Conservation (phyloP, 169 alveolate species). For the Plasmodium vivax region DNA sequence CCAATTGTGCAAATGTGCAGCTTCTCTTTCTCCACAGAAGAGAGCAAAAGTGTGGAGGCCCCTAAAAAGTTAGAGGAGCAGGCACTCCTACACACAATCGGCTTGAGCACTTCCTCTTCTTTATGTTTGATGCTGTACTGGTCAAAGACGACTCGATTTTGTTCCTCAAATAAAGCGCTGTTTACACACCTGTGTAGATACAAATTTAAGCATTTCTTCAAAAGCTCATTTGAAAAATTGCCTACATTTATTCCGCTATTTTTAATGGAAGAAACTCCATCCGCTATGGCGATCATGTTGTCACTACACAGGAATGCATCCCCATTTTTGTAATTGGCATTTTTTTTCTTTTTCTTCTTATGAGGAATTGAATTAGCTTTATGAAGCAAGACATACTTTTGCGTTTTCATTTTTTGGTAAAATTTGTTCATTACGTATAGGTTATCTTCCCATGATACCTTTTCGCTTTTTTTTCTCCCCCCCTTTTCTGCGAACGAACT, state of each 20-base stretch:
- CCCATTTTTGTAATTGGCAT: constrained; percentile 60
- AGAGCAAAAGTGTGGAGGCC: constrained; percentile 59
- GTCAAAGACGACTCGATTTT: constrained; percentile 34
- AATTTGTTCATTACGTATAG: constrained; percentile 17
- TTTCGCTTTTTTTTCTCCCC: constrained; percentile 6
- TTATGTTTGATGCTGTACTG: constrained; percentile 27
- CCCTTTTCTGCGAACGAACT: constrained; percentile 33
- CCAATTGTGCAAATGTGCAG: constrained; percentile 63
- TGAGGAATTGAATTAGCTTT: constrained; percentile 51
- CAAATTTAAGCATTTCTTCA: constrained; percentile 69
- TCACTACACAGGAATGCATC: constrained; percentile 70
- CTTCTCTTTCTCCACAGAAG: constrained; percentile 45
- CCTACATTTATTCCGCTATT: constrained; percentile 70
- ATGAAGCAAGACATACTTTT: constrained; percentile 50
- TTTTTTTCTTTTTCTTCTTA: constrained; percentile 19
- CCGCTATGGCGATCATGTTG: constrained; percentile 68
- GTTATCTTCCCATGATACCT: constrained; percentile 12
- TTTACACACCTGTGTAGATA: constrained; percentile 32
- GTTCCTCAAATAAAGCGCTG: constrained; percentile 29
- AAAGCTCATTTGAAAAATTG: constrained; percentile 68
- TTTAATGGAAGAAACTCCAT: constrained; percentile 72
- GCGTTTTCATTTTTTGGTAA: constrained; percentile 6
- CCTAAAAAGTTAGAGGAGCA: constrained; percentile 70
- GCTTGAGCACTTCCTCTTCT: constrained; percentile 41
- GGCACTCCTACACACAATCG: constrained; percentile 70